These are phyloP conservation scores for Penicillium subrubescens DNA, from an alignment of 495 filamentous ascomycete species.

Conservation along the genomic window DNA sequence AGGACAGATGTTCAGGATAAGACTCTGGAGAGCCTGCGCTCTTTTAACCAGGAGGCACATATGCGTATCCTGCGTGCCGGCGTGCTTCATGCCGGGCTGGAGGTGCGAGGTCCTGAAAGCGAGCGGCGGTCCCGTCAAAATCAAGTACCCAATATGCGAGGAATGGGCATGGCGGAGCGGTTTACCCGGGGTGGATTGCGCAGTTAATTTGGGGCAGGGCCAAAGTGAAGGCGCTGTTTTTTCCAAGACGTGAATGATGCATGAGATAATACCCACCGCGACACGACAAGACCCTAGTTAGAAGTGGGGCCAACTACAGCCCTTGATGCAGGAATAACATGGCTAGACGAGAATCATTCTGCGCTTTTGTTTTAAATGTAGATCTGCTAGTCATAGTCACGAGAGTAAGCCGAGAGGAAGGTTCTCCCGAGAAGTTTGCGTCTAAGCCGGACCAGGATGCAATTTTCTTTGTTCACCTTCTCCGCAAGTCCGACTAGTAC, in stretches of 20 bases:
- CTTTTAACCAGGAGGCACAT: constrained; percentile 72
- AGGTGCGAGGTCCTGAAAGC: constrained; percentile 52
- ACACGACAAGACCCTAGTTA: background rate
- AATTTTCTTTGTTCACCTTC: background rate
- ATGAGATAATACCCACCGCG: constrained; percentile 27
- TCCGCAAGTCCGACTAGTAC: background rate
- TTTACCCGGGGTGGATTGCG: constrained; percentile 6
- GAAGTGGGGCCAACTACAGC: background rate
- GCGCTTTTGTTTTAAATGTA: background rate
- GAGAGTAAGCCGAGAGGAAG: background rate
- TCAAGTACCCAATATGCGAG: background rate
- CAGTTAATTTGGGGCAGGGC: background rate
- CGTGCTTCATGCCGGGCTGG: constrained; percentile 71
- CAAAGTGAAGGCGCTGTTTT: background rate
- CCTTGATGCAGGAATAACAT: background rate
- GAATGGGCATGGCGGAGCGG: background rate
- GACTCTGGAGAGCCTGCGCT: constrained; percentile 64
- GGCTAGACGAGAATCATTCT: background rate
- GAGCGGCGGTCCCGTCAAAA: constrained; percentile 8
- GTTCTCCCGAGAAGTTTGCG: background rate
- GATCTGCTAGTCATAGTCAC: background rate
- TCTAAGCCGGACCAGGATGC: background rate
- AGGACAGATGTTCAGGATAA: constrained; percentile 67
- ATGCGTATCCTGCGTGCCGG: constrained; percentile 76
- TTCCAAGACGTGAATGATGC: constrained; percentile 14